Conservation (phyloP, 2,329 filamentous ascomycete genomes). For the Alternaria brassicicola region DNA sequence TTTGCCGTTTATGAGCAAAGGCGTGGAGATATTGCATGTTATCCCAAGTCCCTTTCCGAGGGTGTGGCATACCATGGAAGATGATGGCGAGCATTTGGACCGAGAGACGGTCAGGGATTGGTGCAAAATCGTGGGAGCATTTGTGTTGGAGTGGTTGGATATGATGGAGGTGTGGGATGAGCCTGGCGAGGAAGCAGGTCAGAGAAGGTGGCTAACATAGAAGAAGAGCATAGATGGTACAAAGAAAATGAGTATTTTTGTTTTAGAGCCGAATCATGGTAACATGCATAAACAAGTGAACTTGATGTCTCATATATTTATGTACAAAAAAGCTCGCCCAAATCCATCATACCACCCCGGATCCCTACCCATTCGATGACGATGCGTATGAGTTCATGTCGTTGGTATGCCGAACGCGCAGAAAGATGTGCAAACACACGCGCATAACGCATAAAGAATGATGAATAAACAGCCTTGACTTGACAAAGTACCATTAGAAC, state of each 20-base stretch:
- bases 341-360: constrained; percentile 11
- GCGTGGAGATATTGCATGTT: constrained; percentile 86
- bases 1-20: constrained; percentile 83
- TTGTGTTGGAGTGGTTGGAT: constrained; percentile 92
- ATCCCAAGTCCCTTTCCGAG: constrained; percentile 82
- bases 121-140: constrained; percentile 81
- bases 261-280: neutral
- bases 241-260: neutral
- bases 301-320: constrained; percentile 12
- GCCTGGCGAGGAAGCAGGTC: neutral
- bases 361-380: constrained; percentile 6
- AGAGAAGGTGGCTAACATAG: neutral
- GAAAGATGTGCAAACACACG: neutral
- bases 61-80: constrained; percentile 85
- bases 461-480: constrained; percentile 11
- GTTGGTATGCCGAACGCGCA: constrained; percentile 12
- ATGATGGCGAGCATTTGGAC: constrained; percentile 86
- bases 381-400: constrained; percentile 17
- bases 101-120: constrained; percentile 82
- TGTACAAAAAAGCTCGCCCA: constrained; percentile 18
- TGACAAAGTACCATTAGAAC: constrained; percentile 13
- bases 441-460: constrained; percentile 15
- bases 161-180: constrained; percentile 60
- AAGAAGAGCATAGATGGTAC: neutral
- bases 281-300: neutral